Evolutionary conservation across 768 basidiomycete species (phyloP).

Genomic region (Mrakia gelida): DNA sequence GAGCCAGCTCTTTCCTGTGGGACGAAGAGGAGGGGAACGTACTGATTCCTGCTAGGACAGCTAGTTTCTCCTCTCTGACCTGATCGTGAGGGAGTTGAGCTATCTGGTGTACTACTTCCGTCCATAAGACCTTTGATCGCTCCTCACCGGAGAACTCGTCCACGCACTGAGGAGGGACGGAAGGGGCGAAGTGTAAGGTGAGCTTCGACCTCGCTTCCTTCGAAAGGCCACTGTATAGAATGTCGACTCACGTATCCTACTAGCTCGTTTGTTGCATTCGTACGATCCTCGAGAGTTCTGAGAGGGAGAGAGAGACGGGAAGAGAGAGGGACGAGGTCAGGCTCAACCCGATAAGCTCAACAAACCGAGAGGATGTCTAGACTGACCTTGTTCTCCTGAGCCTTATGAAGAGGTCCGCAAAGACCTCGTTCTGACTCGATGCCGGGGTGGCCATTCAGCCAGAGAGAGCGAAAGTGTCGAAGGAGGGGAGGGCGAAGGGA

Average conservation of each 20-base stretch:
- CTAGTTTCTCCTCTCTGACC: constrained; percentile 71
- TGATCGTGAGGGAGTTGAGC: constrained; percentile 81
- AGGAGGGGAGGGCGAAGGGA: not conserved
- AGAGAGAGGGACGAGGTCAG: not conserved
- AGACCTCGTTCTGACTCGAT: constrained; percentile 23
- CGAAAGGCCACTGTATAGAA: not conserved
- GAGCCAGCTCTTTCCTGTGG: not conserved
- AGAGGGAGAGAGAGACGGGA: not conserved
- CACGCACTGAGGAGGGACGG: constrained; percentile 16
- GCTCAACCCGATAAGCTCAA: not conserved
- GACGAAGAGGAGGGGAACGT: constrained; percentile 42
- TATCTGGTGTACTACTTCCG: constrained; percentile 70
- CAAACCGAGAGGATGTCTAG: not conserved
- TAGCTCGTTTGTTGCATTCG: constrained; percentile 36
- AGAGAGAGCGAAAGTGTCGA: not conserved
- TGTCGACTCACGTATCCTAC: constrained; percentile 34
- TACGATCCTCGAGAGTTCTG: constrained; percentile 36
- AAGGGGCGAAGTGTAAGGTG: not conserved
- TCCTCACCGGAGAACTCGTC: constrained; percentile 33
- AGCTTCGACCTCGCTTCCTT: not conserved
- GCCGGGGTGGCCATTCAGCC: constrained; percentile 10
- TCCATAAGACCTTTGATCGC: constrained; percentile 40
- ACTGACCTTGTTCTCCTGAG: constrained; percentile 22
- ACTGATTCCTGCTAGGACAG: constrained; percentile 86
- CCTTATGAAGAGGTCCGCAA: constrained; percentile 22